Evolutionary conservation across 1,139 yeast genomes (phyloP), one percentile per base, ranked within the genome.

Genomic region (Starmera stellimalicola): DNA sequence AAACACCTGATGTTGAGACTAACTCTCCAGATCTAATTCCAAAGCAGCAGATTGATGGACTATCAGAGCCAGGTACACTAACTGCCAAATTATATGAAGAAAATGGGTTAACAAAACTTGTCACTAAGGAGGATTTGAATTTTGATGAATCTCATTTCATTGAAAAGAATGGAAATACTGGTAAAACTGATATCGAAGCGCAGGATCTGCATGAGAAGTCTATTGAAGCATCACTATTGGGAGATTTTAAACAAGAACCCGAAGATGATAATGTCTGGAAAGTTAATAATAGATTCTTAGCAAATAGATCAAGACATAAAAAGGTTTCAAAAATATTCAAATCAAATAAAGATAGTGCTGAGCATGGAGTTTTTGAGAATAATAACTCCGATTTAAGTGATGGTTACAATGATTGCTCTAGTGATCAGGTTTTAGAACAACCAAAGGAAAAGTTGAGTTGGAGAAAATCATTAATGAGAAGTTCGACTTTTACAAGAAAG

Each of bases 51-150:
- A 16, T 26, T 10, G 28, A 14, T 26, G 28, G 16, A 11, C 16
- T 29, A 10, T 33, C 35, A 2, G 24, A 33, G 2, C 41, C 42
- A 3, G 46, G 45, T 2, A 37, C 42, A 2, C 16, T 41, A 2
- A 42, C 44, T 2, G 45, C 48, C 0, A 33, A 32, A 16, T 31
- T 43, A 17, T 39, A 24, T 12, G 32, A 25, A 12, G 38, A 40
- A 7, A 26, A 30, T 10, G 41, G 35, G 3, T n/a, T 31, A 2
- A 7, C 26, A 6, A 24, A 16, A 17, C 17, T 26, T 11, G 11
- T 12, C 12, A 6, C 11, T 19, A 18, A 20, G 16, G 5, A 12
- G 17, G 14, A 6, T 7, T 6, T 7, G 16, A 7, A 16, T 10
- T 11, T 7, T 10, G 30, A 27, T 18, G 15, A 18, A 15, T 27